Evolutionary conservation across 1,284 basidiomycete genomes (phyloP).

Genomic region (Anthracocystis setariae): DNA sequence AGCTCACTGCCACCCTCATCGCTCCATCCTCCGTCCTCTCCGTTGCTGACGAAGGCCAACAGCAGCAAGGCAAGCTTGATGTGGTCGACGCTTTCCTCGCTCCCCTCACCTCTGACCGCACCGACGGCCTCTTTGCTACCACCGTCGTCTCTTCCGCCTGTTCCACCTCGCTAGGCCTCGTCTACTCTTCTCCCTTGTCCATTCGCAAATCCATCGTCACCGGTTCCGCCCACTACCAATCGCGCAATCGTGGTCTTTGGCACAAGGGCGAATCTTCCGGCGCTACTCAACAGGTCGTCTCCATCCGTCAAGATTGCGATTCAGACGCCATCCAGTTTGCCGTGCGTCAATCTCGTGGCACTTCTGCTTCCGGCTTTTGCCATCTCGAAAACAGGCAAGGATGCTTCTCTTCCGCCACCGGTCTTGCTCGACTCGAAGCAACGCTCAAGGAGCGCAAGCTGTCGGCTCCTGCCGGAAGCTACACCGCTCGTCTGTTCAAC

Average conservation of each 20-base stretch:
- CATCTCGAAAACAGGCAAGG: conserved; percentile 76
- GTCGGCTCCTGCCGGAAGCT: conserved; percentile 87
- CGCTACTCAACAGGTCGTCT: conserved; percentile 86
- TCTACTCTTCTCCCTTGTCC: conserved; percentile 93
- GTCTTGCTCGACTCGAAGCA: conserved; percentile 83
- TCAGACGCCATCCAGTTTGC: conserved; percentile 89
- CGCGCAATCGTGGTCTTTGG: conserved; percentile 90
- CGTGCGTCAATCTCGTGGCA: conserved; percentile 83
- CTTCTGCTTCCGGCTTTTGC: conserved; percentile 76
- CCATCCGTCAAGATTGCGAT: conserved; percentile 90
- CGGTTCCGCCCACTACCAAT: conserved; percentile 94
- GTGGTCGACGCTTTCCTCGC: conserved; percentile 68
- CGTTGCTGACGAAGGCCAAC: conserved; percentile 17
- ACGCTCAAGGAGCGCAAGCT: conserved; percentile 80
- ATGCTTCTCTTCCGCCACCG: conserved; percentile 82
- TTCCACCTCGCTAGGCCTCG: conserved; percentile 82
- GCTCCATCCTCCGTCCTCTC: conserved; percentile 54
- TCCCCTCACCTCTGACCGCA: conserved; percentile 83
- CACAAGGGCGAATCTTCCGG: conserved; percentile 96
- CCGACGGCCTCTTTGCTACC: conserved; percentile 92
- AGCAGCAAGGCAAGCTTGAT: conserved; percentile 51
- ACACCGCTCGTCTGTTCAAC: conserved; percentile 87
- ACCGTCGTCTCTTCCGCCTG: conserved; percentile 76
- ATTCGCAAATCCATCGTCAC: conserved; percentile 86
- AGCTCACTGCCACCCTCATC: conserved; percentile 50